A percentile compares a stretch with the other conserved stretches of the same genome.
These are phyloP conservation scores for Rhododendron simsii DNA, from an alignment of 148 eudicot genomes.

Conservation along the genomic window DNA sequence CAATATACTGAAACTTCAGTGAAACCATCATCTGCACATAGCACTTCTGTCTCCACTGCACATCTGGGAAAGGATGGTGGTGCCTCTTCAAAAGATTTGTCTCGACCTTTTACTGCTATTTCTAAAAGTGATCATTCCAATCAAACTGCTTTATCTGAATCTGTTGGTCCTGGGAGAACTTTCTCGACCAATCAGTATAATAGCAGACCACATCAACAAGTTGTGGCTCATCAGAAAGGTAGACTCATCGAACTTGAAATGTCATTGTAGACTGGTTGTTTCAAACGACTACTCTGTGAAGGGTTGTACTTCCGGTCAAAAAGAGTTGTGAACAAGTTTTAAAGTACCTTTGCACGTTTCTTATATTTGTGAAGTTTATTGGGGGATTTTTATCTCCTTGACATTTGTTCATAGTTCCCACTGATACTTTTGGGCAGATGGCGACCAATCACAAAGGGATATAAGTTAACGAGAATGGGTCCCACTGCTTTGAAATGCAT, in stretches of 20 bases:
- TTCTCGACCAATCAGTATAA: constrained; percentile 46
- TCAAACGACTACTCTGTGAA: not conserved
- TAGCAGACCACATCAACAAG: constrained; percentile 52
- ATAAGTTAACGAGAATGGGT: not conserved
- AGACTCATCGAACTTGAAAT: constrained; percentile 4
- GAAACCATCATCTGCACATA: constrained; percentile 43
- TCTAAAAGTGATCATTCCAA: constrained; percentile 38
- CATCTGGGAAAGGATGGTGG: constrained; percentile 32
- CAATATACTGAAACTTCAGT: constrained; percentile 47
- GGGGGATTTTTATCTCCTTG: not conserved
- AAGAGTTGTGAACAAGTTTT: not conserved
- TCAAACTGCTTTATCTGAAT: constrained; percentile 41
- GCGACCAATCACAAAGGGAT: not conserved
- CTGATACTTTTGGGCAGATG: not conserved
- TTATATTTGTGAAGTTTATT: not conserved
- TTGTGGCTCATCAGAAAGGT: constrained; percentile 76
- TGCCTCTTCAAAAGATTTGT: constrained; percentile 38
- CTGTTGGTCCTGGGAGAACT: constrained; percentile 40
- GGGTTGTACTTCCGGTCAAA: not conserved
- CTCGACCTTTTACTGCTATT: constrained; percentile 25
- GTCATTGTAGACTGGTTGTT: not conserved
- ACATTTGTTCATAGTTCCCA: not conserved
- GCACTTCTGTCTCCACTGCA: constrained; percentile 34
- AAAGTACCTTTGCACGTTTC: not conserved
- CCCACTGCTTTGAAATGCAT: not conserved